Conservation (phyloP, 352 stramenopile species). For the Globisporangium rhizosaccharum region DNA sequence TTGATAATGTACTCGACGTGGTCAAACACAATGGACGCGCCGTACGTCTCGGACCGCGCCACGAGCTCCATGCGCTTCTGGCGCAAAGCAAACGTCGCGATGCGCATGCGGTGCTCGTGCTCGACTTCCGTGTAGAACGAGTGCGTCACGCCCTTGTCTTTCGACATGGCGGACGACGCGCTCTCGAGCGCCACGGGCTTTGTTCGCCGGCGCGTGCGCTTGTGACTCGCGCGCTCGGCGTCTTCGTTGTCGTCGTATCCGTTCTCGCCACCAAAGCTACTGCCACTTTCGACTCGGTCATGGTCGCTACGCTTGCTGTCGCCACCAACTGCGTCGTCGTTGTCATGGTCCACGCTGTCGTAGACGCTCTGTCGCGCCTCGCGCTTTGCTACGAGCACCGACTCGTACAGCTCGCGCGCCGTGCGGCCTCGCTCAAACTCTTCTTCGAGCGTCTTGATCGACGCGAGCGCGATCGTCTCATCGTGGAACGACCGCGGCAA, state of each 20-base stretch:
- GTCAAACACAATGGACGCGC: constrained; percentile 58
- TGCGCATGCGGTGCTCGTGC: constrained; percentile 20
- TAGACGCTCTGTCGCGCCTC: constrained; percentile 4
- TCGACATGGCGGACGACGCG: constrained; percentile 24
- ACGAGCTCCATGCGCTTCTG: constrained; percentile 37
- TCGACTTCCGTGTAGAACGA: constrained; percentile 76
- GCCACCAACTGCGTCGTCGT: not conserved
- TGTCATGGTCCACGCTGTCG: not conserved
- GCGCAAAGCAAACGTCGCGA: constrained; percentile 35
- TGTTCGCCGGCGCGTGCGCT: not conserved
- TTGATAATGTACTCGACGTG: constrained; percentile 62
- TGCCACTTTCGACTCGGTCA: not conserved
- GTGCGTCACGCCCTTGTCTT: constrained; percentile 67
- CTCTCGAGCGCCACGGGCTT: constrained; percentile 29
- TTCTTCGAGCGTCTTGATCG: constrained; percentile 67
- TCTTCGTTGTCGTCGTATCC: constrained; percentile 5
- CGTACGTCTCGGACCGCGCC: constrained; percentile 37
- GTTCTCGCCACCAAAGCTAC: not conserved
- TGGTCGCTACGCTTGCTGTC: not conserved
- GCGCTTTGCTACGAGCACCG: constrained; percentile 54
- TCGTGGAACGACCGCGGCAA: constrained; percentile 73
- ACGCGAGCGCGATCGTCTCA: constrained; percentile 61
- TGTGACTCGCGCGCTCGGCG: constrained; percentile 1
- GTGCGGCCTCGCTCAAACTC: constrained; percentile 73
- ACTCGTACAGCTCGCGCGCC: constrained; percentile 69